These are phyloP conservation scores for Eragrostis nindensis DNA, from an alignment of 176 grass and related monocot species.

Conservation along the genomic window DNA sequence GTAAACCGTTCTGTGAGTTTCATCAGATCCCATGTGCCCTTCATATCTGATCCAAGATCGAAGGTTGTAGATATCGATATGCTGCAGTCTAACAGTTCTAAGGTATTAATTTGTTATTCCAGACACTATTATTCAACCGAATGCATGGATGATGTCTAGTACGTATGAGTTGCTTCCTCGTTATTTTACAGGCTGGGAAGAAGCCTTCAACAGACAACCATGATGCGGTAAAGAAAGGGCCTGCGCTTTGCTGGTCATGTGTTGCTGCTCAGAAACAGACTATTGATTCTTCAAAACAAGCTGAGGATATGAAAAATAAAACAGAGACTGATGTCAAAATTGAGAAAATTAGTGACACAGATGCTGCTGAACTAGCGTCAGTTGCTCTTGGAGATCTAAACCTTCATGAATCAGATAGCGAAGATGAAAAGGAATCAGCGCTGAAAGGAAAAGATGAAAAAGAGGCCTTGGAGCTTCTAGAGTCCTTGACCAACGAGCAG, in stretches of 20 bases:
- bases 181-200: constrained; percentile 39
- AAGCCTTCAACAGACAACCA: constrained; percentile 28
- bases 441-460: constrained; percentile 15
- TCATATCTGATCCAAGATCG: constrained; percentile 64
- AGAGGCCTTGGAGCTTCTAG: constrained; percentile 15
- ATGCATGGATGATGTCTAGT: not conserved
- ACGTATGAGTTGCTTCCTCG: not conserved
- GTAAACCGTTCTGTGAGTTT: constrained; percentile 74
- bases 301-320: constrained; percentile 36
- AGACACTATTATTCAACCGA: constrained; percentile 36
- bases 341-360: constrained; percentile 15
- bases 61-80: constrained; percentile 80
- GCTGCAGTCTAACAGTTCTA: constrained; percentile 37
- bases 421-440: constrained; percentile 14
- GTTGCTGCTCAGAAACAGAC: constrained; percentile 28
- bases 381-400: constrained; percentile 32
- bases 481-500: constrained; percentile 29
- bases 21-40: constrained; percentile 78
- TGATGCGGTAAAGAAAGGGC: constrained; percentile 39
- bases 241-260: constrained; percentile 58
- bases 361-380: constrained; percentile 11
- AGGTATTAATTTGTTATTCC: constrained; percentile 47
- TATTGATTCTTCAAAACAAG: constrained; percentile 19
- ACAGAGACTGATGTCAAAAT: constrained; percentile 6
- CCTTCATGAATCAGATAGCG: constrained; percentile 38